These are phyloP conservation scores for Globisporangium carolinianum DNA, from an alignment of 352 stramenopile genomes.

Conservation along the genomic window DNA sequence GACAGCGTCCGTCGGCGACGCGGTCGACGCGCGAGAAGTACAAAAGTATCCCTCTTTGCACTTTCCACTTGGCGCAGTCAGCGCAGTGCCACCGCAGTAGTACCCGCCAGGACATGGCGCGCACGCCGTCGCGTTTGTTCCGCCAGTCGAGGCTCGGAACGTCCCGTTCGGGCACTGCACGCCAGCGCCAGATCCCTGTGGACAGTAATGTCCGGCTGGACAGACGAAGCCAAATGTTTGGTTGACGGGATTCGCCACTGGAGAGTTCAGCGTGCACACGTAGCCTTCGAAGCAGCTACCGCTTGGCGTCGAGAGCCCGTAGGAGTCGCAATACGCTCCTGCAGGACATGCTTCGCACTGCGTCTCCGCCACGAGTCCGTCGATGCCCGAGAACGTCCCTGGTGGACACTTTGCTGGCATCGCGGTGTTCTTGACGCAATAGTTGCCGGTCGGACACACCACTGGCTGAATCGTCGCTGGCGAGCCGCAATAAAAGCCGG, in stretches of 20 bases:
- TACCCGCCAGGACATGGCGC: conserved; percentile 50
- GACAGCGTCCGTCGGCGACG: conserved; percentile 37
- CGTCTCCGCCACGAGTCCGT: conserved; percentile 50
- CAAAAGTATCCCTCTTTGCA: conserved; percentile 87
- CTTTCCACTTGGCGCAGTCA: conserved; percentile 36
- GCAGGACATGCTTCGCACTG: conserved; percentile 79
- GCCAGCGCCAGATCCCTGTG: conserved; percentile 36
- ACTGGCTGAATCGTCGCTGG: conserved; percentile 40
- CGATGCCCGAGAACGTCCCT: conserved; percentile 45
- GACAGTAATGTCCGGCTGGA: conserved; percentile 69
- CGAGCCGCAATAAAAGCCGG: conserved; percentile 63
- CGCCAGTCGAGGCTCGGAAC: conserved; percentile 36
- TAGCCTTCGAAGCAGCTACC: conserved; percentile 58
- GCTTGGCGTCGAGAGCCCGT: conserved; percentile 42
- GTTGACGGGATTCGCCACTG: conserved; percentile 44
- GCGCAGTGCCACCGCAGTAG: conserved; percentile 38
- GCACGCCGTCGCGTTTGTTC: conserved; percentile 57
- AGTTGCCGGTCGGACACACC: conserved; percentile 55
- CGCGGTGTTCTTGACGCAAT: conserved; percentile 49
- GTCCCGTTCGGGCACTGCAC: conserved; percentile 59
- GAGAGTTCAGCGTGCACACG: conserved; percentile 46
- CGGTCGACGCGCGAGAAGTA: conserved; percentile 25
- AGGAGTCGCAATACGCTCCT: conserved; percentile 87
- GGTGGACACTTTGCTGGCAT: conserved; percentile 56
- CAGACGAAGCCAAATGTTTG: conserved; percentile 52